phyloP scores from a whole-genome alignment of 2,329 filamentous ascomycete genomes.

The Nemania diffusa region DNA sequence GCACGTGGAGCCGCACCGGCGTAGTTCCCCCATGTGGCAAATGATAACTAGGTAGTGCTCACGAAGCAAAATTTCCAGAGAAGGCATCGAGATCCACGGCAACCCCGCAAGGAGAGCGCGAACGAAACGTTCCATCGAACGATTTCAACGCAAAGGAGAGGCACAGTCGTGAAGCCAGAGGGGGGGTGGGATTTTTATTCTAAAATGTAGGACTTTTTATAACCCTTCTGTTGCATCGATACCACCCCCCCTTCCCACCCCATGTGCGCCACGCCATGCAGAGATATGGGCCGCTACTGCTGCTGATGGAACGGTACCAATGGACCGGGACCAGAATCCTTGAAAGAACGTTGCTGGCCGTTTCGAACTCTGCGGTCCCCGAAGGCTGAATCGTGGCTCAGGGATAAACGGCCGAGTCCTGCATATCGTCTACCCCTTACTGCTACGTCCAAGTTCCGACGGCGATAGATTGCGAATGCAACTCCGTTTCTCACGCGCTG shows the following conservation, averaged over 20 bases:
- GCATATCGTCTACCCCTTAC: background rate
- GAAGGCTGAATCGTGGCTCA: background rate
- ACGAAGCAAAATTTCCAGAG: background rate
- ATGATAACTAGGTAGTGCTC: background rate
- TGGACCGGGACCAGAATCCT: background rate
- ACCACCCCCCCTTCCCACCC: background rate
- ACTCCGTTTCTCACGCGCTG: background rate
- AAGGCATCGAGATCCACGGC: background rate
- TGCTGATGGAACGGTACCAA: background rate
- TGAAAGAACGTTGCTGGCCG: background rate
- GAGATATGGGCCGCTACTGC: background rate
- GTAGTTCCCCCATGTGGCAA: background rate
- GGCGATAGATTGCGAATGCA: background rate
- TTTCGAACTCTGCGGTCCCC: background rate
- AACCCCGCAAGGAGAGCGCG: background rate
- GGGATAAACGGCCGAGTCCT: background rate
- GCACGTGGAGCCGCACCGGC: background rate
- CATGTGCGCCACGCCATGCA: background rate
- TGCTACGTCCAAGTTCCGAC: background rate
- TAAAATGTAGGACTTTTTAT: background rate
- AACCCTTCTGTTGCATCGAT: background rate
- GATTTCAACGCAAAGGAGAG: background rate
- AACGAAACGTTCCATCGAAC: background rate
- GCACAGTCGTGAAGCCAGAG: background rate
- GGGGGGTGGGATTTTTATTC: background rate